Base-by-base conservation (phyloP, 2,329 filamentous ascomycete species). In the Talaromyces piceae region DNA sequence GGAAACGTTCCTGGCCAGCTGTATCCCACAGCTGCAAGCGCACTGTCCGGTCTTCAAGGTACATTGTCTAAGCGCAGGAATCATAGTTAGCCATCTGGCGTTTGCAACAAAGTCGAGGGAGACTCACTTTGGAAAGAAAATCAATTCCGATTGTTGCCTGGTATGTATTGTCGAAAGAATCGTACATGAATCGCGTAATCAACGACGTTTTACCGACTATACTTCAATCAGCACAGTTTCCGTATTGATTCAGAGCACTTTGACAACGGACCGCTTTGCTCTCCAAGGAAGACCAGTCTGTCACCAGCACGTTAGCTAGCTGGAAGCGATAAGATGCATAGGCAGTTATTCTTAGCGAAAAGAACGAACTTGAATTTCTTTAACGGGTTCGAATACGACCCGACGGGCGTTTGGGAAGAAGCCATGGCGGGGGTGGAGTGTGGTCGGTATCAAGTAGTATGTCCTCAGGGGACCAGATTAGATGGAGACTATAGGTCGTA, bases 141-240 rank as follows among this genome's bases (percentile, higher is more conserved):
- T 98, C 93, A 76, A 98, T 98, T 66, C 93, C 93, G 67, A 98
- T 97, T 33, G 93, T 98, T 52, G 93, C 93, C 74, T 98, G 93
- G 76, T 98, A 98, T 79, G 91, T 97, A 75, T 95, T 96, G 78
- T 98, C 93, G 78, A 98, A 98, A 45, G 93, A 97, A 74, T 98
- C 93, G 79, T 98, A 98, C 93, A 98, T 98, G 79, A 98, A 98
- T 58, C 93, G 86, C 59, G 93, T 98, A 70, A 98, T 98, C 63
- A 98, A 77, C 56, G 93, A 98, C 27, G 93, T 98, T 77, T 98
- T 98, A 68, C 93, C 93, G 63, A 98, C 93, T 97, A 69, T 56
- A 44, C 28, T 12, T 44, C 50, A 31, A 50, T 64, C 54, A 64
- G 59, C 55, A 45, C n/a, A n/a, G n/a, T n/a, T n/a, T n/a, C n/a